phyloP scores from a whole-genome alignment of 495 filamentous ascomycete genomes.

The Coniosporium apollinis region DNA sequence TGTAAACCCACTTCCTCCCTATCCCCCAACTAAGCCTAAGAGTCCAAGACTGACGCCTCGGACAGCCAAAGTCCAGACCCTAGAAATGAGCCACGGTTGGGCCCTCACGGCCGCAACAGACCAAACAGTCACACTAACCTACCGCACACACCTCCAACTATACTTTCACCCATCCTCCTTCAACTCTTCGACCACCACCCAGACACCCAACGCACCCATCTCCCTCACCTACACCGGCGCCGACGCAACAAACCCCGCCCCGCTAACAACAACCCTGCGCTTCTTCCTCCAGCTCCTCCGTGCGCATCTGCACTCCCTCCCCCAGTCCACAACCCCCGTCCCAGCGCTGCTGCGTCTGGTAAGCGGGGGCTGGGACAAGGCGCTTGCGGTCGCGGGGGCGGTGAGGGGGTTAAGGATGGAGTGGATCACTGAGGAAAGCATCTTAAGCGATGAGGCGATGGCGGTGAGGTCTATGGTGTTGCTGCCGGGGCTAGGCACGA shows the following conservation, averaged over 20 bases:
- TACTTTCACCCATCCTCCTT: conserved; percentile 55
- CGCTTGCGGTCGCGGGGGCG: conserved; percentile 32
- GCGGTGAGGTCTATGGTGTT: conserved; percentile 36
- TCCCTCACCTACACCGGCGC: conserved; percentile 31
- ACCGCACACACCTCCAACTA: conserved; percentile 58
- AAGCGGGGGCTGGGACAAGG: conserved; percentile 41
- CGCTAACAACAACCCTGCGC: conserved; percentile 36
- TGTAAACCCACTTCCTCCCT: conserved; percentile 28
- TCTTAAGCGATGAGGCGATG: conserved; percentile 39
- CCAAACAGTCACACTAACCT: conserved; percentile 52
- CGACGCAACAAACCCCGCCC: conserved; percentile 23
- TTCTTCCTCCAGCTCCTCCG: conserved; percentile 56
- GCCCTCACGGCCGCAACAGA: conserved; percentile 42
- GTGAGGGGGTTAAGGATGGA: conserved; percentile 36
- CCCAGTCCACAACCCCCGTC: conserved; percentile 31
- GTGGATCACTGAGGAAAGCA: conserved; percentile 35
- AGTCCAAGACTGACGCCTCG: conserved; percentile 1
- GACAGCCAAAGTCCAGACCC: conserved; percentile 43
- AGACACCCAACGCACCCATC: conserved; percentile 23
- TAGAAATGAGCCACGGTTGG: conserved; percentile 68
- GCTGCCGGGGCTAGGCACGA: conserved; percentile 38
- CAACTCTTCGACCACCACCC: conserved; percentile 4
- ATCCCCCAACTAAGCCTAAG: not conserved
- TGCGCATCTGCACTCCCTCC: conserved; percentile 36
- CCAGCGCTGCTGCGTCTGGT: conserved; percentile 39